Base-by-base conservation (phyloP, 2,329 filamentous ascomycete species). In the Colletotrichum viniferum region DNA sequence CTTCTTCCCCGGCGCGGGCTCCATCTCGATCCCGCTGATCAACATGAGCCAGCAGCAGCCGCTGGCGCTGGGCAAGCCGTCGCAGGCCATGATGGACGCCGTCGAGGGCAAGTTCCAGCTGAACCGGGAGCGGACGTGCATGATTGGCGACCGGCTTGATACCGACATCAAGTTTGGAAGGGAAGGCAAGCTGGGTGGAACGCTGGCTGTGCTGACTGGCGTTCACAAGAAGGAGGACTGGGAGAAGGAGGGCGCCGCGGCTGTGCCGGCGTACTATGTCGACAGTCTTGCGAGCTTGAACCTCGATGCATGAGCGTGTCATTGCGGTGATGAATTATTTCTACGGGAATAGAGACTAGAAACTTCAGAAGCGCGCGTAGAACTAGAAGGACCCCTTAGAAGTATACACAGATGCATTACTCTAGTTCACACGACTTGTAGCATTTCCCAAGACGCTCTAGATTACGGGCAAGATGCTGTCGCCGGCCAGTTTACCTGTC, bases 61-160 rank as follows among this genome's bases (percentile, higher is more conserved):
- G 1, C 85, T 95, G 36, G 92, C 95, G 4, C 87, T 98, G 55
- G 97, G 97, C 1, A 99, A 99, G 87, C 97, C 97, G 4, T 98
- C 95, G 83, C 96, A 98, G 87, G 96, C 96, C 5, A 99, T 99
- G 97, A 98, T 99, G 96, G 96, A 98, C 84, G 96, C 97, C 4
- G 94, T 99, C 73, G 96, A 98, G 87, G 96, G 96, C 74, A 98
- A 98, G 85, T 98, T 98, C 84, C 90, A 94, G 79, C 94, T 99
- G 69, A 93, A 98, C 83, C 91, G 96, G 48, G 91, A 89, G 76
- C 92, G 92, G 79, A 95, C 97, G 1, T 98, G 97, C 85, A 99
- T 99, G 97, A 91, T 99, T 58, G 97, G 97, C 8, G 97, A 99
- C 84, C 90, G 97, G 34, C 87, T 98, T 77, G 95, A 98, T 83